phyloP scores from a whole-genome alignment of 495 filamentous ascomycete genomes.

The Aspergillus egyptiacus region DNA sequence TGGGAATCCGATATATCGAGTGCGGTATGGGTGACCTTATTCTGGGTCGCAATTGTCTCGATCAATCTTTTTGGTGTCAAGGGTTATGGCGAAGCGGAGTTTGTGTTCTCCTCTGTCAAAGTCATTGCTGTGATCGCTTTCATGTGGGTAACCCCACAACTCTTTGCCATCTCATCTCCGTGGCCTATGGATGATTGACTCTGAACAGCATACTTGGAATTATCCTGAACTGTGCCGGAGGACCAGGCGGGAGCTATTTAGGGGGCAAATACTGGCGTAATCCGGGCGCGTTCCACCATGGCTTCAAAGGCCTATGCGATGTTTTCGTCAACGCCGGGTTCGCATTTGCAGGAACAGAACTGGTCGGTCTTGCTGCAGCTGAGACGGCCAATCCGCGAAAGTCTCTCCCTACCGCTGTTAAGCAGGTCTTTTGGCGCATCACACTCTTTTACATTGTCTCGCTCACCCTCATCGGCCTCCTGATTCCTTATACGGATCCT shows the following conservation, averaged over 20 bases:
- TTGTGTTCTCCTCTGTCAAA: slow-evolving; percentile 81
- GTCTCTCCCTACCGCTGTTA: slow-evolving; percentile 76
- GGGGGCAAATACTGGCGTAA: slow-evolving; percentile 77
- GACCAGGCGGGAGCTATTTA: slow-evolving; percentile 68
- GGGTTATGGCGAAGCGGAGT: slow-evolving; percentile 88
- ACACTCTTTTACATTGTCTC: slow-evolving; percentile 79
- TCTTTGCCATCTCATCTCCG: not conserved
- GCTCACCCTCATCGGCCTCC: slow-evolving; percentile 63
- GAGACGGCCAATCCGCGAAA: slow-evolving; percentile 85
- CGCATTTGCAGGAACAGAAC: slow-evolving; percentile 85
- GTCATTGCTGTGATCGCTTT: slow-evolving; percentile 81
- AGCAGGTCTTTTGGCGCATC: slow-evolving; percentile 96
- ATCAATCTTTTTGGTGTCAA: slow-evolving; percentile 87
- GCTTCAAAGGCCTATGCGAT: slow-evolving; percentile 90
- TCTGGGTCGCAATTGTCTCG: slow-evolving; percentile 62
- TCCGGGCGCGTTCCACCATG: slow-evolving; percentile 85
- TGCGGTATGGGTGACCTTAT: slow-evolving; percentile 80
- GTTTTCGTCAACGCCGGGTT: slow-evolving; percentile 93
- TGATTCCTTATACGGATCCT: slow-evolving; percentile 63
- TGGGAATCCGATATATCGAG: slow-evolving; percentile 66
- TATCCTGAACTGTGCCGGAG: slow-evolving; percentile 74
- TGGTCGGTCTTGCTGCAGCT: slow-evolving; percentile 87
- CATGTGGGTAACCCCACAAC: slow-evolving; percentile 53
- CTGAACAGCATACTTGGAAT: slow-evolving; percentile 63
- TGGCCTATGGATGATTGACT: slow-evolving; percentile 14